phyloP scores from a whole-genome alignment of 176 grass and related monocot genomes.

The Oryza meyeriana region DNA sequence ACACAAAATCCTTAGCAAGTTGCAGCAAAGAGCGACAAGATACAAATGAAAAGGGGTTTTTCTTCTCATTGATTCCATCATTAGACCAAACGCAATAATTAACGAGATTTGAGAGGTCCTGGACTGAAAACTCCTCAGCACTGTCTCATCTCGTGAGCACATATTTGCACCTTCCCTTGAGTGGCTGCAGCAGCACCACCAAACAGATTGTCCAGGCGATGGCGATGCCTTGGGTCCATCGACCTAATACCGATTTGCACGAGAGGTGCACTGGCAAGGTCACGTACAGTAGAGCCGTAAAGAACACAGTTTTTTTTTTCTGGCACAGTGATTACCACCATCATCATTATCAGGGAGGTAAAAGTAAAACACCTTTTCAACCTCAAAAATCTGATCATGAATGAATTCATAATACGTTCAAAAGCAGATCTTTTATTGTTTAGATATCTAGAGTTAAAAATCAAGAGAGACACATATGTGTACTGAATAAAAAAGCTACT shows the following conservation, averaged over 20 bases:
- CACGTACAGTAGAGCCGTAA: not conserved
- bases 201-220: not conserved
- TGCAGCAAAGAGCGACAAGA: not conserved
- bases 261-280: conserved; percentile 8
- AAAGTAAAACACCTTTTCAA: not conserved
- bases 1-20: not conserved
- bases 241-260: not conserved
- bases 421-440: not conserved
- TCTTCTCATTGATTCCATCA: not conserved
- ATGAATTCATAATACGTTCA: not conserved
- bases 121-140: not conserved
- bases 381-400: not conserved
- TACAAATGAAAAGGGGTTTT: not conserved
- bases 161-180: not conserved
- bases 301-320: not conserved
- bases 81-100: not conserved
- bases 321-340: not conserved
- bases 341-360: not conserved
- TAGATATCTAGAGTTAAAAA: not conserved
- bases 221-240: not conserved
- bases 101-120: conserved; percentile 15
- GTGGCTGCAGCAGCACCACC: not conserved
- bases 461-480: not conserved
- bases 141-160: not conserved
- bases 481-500: not conserved